These are phyloP conservation scores for Pleurotus sapidus DNA, from an alignment of 768 basidiomycete species.

Conservation along the genomic window DNA sequence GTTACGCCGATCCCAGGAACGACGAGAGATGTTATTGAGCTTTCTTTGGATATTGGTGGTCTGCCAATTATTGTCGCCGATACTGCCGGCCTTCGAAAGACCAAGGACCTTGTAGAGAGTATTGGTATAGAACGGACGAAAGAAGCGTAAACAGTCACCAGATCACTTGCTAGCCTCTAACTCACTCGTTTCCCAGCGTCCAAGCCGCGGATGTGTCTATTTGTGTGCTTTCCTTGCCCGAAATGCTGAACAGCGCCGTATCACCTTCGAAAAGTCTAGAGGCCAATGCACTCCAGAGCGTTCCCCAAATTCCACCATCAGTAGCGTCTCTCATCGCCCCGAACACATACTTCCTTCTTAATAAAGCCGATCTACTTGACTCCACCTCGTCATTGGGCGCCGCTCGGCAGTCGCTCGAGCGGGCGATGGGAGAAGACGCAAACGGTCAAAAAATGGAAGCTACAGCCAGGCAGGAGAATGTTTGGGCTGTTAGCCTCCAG, in stretches of 20 bases:
- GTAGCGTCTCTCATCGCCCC: constrained; percentile 47
- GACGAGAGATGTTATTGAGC: constrained; percentile 82
- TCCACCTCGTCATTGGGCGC: neutral
- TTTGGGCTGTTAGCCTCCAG: constrained; percentile 65
- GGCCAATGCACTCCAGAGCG: too few relatives aligned
- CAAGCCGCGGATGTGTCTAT: constrained; percentile 65
- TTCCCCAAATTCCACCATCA: constrained; percentile 35
- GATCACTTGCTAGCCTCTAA: constrained; percentile 1
- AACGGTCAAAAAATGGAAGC: neutral
- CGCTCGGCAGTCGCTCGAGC: neutral
- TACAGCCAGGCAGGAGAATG: constrained; percentile 8
- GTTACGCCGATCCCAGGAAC: constrained; percentile 88
- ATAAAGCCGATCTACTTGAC: constrained; percentile 66
- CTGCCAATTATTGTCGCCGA: constrained; percentile 79
- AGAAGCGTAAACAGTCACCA: constrained; percentile 47
- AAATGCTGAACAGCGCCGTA: constrained; percentile 20
- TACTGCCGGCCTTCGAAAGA: constrained; percentile 79
- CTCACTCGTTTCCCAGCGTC: constrained; percentile 41
- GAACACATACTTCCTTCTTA: constrained; percentile 69
- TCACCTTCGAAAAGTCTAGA: neutral
- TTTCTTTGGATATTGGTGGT: constrained; percentile 87
- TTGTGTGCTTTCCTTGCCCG: constrained; percentile 78
- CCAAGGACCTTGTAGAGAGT: constrained; percentile 68
- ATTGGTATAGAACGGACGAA: constrained; percentile 80
- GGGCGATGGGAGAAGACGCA: neutral